These are phyloP conservation scores for Eragrostis nindensis DNA, from an alignment of 176 grass and related monocot genomes.

Conservation along the genomic window DNA sequence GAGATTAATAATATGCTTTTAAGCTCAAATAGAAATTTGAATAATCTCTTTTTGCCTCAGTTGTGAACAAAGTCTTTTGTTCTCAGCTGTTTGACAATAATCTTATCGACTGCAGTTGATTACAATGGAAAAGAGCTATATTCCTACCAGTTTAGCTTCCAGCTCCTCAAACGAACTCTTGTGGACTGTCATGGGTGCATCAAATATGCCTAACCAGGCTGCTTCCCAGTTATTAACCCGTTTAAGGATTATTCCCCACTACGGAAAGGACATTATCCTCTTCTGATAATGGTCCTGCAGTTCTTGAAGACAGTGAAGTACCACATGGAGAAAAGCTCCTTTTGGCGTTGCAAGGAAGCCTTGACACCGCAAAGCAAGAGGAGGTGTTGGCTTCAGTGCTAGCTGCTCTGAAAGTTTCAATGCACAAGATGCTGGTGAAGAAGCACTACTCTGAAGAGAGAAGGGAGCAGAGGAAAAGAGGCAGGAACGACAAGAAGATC, in stretches of 20 bases:
- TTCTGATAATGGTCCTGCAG: conserved; percentile 4
- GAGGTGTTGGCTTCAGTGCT: conserved; percentile 64
- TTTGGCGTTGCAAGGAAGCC: conserved; percentile 73
- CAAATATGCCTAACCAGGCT: conserved; percentile 61
- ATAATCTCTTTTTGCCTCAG: not conserved
- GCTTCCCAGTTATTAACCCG: conserved; percentile 54
- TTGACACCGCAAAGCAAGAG: conserved; percentile 62
- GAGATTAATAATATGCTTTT: conserved; percentile 5
- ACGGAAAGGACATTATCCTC: conserved; percentile 40
- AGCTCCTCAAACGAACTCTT: conserved; percentile 48
- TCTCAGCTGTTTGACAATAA: not conserved
- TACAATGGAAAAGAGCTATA: conserved; percentile 66
- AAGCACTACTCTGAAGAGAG: conserved; percentile 91
- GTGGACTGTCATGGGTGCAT: conserved; percentile 90
- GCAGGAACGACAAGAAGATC: conserved; percentile 85
- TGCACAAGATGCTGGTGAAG: conserved; percentile 94
- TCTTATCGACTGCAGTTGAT: conserved; percentile 51
- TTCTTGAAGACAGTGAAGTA: conserved; percentile 61
- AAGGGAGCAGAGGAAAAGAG: conserved; percentile 81
- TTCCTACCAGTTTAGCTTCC: conserved; percentile 76
- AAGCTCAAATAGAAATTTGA: not conserved
- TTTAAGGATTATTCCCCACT: conserved; percentile 47
- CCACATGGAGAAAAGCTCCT: conserved; percentile 76
- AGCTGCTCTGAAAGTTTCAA: conserved; percentile 62
- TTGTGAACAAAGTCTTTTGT: not conserved